phyloP scores from a whole-genome alignment of 257 asterid genomes.

The Plantago major region DNA sequence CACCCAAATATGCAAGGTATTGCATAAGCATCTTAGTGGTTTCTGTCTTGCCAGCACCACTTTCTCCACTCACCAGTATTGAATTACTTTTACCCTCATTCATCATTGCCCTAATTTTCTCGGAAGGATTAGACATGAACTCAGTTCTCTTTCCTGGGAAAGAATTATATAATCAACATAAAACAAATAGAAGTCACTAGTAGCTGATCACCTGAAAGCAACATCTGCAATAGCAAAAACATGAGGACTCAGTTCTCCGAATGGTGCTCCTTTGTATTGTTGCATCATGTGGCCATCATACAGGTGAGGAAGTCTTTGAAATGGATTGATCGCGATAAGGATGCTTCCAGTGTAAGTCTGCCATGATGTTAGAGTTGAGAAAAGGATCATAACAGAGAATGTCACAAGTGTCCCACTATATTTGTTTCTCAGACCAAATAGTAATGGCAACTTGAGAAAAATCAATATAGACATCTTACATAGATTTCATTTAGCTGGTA shows the following conservation, averaged over 20 bases:
- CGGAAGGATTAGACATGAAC: constrained; percentile 30
- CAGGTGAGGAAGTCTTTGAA: constrained; percentile 93
- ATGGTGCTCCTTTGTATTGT: constrained; percentile 90
- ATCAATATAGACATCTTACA: constrained; percentile 43
- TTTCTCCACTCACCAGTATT: constrained; percentile 95
- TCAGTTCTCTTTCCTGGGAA: constrained; percentile 13
- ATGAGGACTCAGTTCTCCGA: constrained; percentile 92
- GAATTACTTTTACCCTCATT: constrained; percentile 90
- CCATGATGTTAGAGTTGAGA: constrained; percentile 30
- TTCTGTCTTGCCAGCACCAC: constrained; percentile 99
- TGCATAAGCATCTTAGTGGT: constrained; percentile 99
- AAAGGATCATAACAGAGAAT: constrained; percentile 23
- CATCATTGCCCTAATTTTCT: constrained; percentile 68
- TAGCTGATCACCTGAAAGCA: constrained; percentile 64
- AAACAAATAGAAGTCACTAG: constrained; percentile 1
- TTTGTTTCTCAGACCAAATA: constrained; percentile 21
- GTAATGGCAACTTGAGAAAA: constrained; percentile 7
- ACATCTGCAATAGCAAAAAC: constrained; percentile 96
- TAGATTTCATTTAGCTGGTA: constrained; percentile 91
- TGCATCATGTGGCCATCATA: constrained; percentile 88
- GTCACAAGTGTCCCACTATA: neutral
- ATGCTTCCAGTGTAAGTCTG: constrained; percentile 99
- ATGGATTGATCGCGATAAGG: constrained; percentile 96
- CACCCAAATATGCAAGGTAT: constrained; percentile 94
- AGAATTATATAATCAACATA: constrained; percentile 5